Conservation (phyloP, 1,284 basidiomycete species). For the Heterobasidion parviporum region DNA sequence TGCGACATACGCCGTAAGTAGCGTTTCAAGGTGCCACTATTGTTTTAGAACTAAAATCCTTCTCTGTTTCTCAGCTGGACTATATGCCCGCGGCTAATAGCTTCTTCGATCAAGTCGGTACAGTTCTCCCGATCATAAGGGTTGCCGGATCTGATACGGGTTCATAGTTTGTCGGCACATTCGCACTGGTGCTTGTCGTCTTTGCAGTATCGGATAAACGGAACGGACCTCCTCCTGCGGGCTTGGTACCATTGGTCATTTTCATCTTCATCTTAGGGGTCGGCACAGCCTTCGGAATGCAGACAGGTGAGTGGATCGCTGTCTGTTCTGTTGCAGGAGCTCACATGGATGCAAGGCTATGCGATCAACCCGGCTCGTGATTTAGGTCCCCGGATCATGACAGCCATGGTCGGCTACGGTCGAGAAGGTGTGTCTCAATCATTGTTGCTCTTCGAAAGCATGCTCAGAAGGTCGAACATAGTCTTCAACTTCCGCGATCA, state of each 20-base stretch:
- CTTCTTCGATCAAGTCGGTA: conserved; percentile 50
- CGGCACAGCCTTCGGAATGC: conserved; percentile 43
- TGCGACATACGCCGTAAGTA: conserved; percentile 59
- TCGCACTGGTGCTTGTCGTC: conserved; percentile 43
- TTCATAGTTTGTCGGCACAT: conserved; percentile 46
- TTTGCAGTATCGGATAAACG: conserved; percentile 34
- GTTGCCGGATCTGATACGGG: background rate
- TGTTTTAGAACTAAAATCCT: background rate
- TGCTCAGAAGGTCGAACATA: conserved; percentile 8
- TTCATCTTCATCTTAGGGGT: conserved; percentile 51
- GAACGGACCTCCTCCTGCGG: conserved; percentile 38
- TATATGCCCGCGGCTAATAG: conserved; percentile 51
- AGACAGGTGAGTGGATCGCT: conserved; percentile 31
- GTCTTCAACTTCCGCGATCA: conserved; percentile 45
- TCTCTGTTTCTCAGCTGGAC: conserved; percentile 27
- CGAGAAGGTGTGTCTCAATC: conserved; percentile 23
- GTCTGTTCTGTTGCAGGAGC: background rate
- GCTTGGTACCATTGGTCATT: conserved; percentile 44
- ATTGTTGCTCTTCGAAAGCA: background rate
- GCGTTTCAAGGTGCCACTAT: background rate
- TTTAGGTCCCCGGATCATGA: conserved; percentile 51
- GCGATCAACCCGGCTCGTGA: conserved; percentile 61
- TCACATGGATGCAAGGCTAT: conserved; percentile 23
- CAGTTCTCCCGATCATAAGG: conserved; percentile 2
- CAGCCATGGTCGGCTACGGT: conserved; percentile 56